These are phyloP conservation scores for Podila minutissima DNA, from an alignment of 192 early-diverging fungal genomes.

Conservation along the genomic window DNA sequence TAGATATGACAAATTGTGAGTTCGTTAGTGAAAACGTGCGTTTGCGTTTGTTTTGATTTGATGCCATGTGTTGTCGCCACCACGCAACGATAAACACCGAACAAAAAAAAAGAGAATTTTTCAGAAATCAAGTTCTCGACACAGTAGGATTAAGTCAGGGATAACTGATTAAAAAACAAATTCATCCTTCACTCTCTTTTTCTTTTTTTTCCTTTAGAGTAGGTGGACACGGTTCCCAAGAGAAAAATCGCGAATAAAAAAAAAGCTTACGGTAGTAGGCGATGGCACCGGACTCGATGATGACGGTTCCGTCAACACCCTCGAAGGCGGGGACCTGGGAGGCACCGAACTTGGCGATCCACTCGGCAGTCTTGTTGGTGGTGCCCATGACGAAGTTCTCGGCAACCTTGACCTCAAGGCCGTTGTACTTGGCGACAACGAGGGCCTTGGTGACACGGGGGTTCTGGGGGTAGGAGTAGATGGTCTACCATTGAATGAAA, in stretches of 20 bases:
- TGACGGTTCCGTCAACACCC: slow-evolving; percentile 77
- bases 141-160: slow-evolving; percentile 58
- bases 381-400: slow-evolving; percentile 70
- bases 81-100: not conserved
- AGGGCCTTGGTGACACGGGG: slow-evolving; percentile 71
- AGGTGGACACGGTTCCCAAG: not conserved
- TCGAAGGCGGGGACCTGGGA: slow-evolving; percentile 93
- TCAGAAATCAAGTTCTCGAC: slow-evolving; percentile 55
- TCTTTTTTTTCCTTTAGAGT: not conserved
- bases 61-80: not conserved
- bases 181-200: slow-evolving; percentile 51
- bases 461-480: slow-evolving; percentile 76
- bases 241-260: not conserved
- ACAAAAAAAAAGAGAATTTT: slow-evolving; percentile 7
- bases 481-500: slow-evolving; percentile 44
- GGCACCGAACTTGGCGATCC: slow-evolving; percentile 90
- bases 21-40: not conserved
- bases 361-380: slow-evolving; percentile 84
- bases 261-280: slow-evolving; percentile 83
- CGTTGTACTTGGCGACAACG: slow-evolving; percentile 81
- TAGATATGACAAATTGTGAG: not conserved
- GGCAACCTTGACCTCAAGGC: slow-evolving; percentile 74
- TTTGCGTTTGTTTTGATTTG: not conserved
- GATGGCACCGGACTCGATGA: slow-evolving; percentile 88
- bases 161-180: slow-evolving; percentile 59